phyloP scores from a whole-genome alignment of 768 basidiomycete genomes.

The Fomitopsis serialis region DNA sequence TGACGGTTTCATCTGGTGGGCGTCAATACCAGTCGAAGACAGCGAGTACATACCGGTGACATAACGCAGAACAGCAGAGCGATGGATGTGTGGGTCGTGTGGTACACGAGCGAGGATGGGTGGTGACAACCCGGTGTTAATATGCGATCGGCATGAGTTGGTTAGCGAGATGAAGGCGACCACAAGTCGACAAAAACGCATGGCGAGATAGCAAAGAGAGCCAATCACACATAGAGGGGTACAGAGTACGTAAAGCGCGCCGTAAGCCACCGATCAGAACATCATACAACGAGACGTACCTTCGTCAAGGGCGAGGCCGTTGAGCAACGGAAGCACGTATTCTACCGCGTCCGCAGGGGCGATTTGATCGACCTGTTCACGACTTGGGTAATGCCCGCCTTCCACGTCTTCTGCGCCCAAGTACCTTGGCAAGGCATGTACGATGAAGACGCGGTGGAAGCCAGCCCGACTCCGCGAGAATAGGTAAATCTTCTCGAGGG shows the following conservation, averaged over 20 bases:
- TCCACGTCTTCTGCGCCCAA: conserved; percentile 32
- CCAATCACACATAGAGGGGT: not conserved
- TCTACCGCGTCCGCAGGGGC: conserved; percentile 85
- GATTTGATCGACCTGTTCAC: conserved; percentile 38
- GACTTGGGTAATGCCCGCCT: conserved; percentile 3
- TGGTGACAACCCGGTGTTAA: not conserved
- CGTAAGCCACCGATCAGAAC: not conserved
- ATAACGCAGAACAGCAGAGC: not conserved
- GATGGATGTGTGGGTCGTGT: not conserved
- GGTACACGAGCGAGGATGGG: not conserved
- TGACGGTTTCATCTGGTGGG: conserved; percentile 71
- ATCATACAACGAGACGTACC: conserved; percentile 39
- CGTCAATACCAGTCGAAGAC: not conserved
- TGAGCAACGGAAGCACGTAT: conserved; percentile 90
- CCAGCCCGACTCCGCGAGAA: conserved; percentile 73
- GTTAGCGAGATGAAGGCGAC: not conserved
- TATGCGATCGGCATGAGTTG: not conserved
- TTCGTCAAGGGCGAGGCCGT: conserved; percentile 78
- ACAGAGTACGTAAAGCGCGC: not conserved
- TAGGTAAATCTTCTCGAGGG: conserved; percentile 90
- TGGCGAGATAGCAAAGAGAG: not conserved
- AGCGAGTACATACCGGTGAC: not conserved
- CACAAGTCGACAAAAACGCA: not conserved
- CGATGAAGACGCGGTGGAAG: conserved; percentile 77
- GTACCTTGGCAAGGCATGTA: conserved; percentile 75